Base-by-base conservation (phyloP, 129 eudicot species). In the Scalesia atractyloides region DNA sequence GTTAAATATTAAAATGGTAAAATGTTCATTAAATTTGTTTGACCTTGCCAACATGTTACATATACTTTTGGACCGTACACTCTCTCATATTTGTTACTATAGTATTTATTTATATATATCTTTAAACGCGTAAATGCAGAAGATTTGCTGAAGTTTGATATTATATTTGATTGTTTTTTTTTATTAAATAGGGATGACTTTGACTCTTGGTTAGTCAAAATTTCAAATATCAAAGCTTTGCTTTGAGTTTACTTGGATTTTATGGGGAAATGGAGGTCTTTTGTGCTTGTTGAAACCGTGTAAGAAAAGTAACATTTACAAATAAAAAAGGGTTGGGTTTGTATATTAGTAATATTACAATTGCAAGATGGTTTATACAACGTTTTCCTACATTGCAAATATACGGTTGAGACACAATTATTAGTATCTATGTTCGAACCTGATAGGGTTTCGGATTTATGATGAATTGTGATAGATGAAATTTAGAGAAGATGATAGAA, bases 141-240 rank as follows among this genome's bases (percentile, higher is more conserved):
- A 37, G 17, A 46, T 10, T 66, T 66, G 73, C 48, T 20, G 46
- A 66, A 16, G 16, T 17, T 43, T 26, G 43, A 52, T 51, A 51
- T 51, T 9, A 19, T 65, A 14, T 52, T 52, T 76, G 46, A 20
- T 50, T 51, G 39, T 76, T 57, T 20, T 41, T 20, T 41, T 57
- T 11, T 9, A 59, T 12, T 53, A 15, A 51, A 63, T 16, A 17
- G 61, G 56, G 36, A 1, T 17, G 49, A 41, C 77, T 71, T 51
- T 78, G 77, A 78, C 82, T 78, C 12, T 39, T 70, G 58, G 43
- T 62, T 14, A 52, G 72, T 70, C 77, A 70, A 70, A 49, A 50
- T 70, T 63, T 26, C 20, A 52, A 70, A 41, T 52, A 64, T 56
- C 71, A 44, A 39, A 24, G 17, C 14, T 22, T 70, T 51, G 36